Base-by-base conservation (phyloP, 2,329 filamentous ascomycete genomes). In the Talaromyces verruculosus region DNA sequence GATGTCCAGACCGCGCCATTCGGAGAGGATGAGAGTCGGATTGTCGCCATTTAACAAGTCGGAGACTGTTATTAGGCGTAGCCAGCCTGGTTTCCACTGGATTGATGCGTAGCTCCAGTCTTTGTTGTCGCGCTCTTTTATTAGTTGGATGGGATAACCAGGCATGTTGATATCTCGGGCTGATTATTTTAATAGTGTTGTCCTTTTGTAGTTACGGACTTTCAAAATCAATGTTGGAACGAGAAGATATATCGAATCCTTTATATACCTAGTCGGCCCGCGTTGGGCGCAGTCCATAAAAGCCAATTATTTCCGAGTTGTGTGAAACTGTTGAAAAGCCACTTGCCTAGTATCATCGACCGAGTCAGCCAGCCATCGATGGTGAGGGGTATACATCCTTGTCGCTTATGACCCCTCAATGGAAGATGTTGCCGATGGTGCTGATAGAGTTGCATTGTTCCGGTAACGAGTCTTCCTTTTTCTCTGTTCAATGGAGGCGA, bases 1-100 rank as follows among this genome's bases (percentile, higher is more conserved):
- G 61, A 63, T 33, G 15, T 63, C 43, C 17, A 63, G 61, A 19
- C 45, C 61, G n/a, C 45, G 19, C 61, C 61, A 63, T 63, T 63
- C 61, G 6, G 61, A 63, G 45, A 63, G 61, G 25, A 53, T 63
- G 33, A 63, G 33, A 8, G 61, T 63, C 1, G 45, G 19, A 19
- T 41, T 19, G 13, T 53, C 33, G n/a, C 19, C 43, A 7, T 51
- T 15, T 7, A 63, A 28, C 17, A 63, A 33, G 25, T 63, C 61
- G 4, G 28, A 39, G n/a, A 63, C 61, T 19, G 45, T 30, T 25
- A 63, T 53, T 13, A 63, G 61, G 33, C 61, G 61, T 41, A 63
- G 47, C 37, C 49, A 53, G 49, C 49, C 49, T n/a, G 49, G 25
- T 33, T n/a, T n/a, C 61, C 61, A 41, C 8, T 53, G 30, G 22